Conservation (phyloP, 2,329 filamentous ascomycete genomes). For the Helminthosporium solani region DNA sequence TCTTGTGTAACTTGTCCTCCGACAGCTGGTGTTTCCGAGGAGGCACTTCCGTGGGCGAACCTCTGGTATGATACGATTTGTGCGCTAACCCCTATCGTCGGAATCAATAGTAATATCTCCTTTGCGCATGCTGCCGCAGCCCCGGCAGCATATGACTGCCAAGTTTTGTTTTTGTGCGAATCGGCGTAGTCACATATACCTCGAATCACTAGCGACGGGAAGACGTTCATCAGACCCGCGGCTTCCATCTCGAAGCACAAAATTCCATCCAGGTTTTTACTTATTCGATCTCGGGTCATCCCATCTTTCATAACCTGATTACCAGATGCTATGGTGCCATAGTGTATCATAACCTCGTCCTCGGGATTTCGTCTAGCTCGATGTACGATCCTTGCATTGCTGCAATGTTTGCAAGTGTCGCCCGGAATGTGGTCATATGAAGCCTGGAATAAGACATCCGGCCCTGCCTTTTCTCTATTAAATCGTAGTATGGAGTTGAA, state of each 20-base stretch:
- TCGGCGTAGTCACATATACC: slow-evolving; percentile 22
- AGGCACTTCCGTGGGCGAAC: too few relatives aligned
- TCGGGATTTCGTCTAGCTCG: background rate
- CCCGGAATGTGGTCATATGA: slow-evolving; percentile 10
- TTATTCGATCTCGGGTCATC: background rate
- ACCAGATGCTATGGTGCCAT: slow-evolving; percentile 6
- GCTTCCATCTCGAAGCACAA: slow-evolving; percentile 15
- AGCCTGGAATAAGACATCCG: slow-evolving; percentile 15
- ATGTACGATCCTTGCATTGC: background rate
- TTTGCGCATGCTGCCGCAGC: slow-evolving; percentile 17
- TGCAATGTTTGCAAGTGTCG: slow-evolving; percentile 6
- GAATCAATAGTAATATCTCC: slow-evolving; percentile 9
- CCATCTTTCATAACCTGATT: slow-evolving; percentile 6
- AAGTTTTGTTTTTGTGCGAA: slow-evolving; percentile 19
- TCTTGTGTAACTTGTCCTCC: too few relatives aligned
- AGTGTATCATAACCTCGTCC: slow-evolving; percentile 3
- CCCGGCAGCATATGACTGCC: slow-evolving; percentile 16
- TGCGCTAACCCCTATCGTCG: too few relatives aligned
- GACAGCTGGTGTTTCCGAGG: too few relatives aligned
- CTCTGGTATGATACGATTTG: too few relatives aligned
- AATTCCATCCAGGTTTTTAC: slow-evolving; percentile 9
- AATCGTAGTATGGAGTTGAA: slow-evolving; percentile 6
- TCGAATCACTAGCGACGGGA: slow-evolving; percentile 18
- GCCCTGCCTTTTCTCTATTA: slow-evolving; percentile 3
- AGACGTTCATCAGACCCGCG: slow-evolving; percentile 23